Base-by-base conservation (phyloP, 805 yeast genomes). In the Wickerhamomyces queroliae region DNA sequence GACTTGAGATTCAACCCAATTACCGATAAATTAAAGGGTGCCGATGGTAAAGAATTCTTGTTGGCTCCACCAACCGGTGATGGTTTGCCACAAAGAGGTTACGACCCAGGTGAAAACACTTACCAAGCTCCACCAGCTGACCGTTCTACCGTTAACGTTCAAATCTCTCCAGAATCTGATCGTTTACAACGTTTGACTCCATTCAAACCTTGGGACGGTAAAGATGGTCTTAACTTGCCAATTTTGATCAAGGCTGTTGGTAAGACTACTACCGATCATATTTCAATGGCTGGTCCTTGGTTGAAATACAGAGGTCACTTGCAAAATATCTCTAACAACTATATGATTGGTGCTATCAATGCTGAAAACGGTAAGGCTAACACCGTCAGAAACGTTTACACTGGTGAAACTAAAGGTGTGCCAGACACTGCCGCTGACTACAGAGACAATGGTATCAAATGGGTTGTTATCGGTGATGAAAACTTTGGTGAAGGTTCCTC, bases 251-350 rank as follows among this genome's bases (percentile, higher is more conserved):
- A 93, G 76, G 86, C 96, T 54, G 74, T 83, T 48, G 98, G 97
- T 74, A 91, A 91, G 80, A 90, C 97, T 67, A 91, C 99, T 59
- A 91, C 99, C 57, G 99, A 91, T 75, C 99, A 91, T 74, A 91
- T 91, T 61, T 91, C 98, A 61, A 90, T 88, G 95, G 99, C 99
- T 63, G 99, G 99, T 73, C 97, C 98, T 64, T 91, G 99, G 99
- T 85, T 91, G 79, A 91, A 91, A 76, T 91, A 91, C 91, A 87
- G 97, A 78, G 99, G 99, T 72, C 99, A 91, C 76, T 78, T 91
- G 74, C 91, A 89, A 76, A 91, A 91, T 83, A 93, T 91, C 64
- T 89, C 97, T 54, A 89, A 91, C 80, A 91, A 93, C 79, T 91
- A 93, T 75, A 90, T 91, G 96, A 91, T 91, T 76, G 99, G 99